Percentiles rank a stretch among this genome's conserved stretches.
phyloP scores from a whole-genome alignment of 345 rosid genomes.

The Mallotus nudiflorus region DNA sequence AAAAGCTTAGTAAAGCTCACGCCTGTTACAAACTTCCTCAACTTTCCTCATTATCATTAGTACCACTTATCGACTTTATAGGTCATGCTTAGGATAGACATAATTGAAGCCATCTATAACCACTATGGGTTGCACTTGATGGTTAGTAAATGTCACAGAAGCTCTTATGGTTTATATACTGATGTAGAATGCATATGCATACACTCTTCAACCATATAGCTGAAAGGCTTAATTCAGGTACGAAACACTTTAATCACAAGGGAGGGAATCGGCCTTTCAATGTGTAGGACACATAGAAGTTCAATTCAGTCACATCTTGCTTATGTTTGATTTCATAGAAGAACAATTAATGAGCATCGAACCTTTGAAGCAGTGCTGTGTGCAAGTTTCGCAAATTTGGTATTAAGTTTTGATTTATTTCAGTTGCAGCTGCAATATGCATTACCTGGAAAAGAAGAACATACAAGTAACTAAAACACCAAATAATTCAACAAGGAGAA shows the following conservation, averaged over 20 bases:
- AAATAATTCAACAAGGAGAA: constrained; percentile 5
- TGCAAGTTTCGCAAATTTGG: constrained; percentile 75
- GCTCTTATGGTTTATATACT: neutral
- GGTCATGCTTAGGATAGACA: no score
- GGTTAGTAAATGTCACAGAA: neutral
- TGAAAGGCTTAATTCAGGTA: neutral
- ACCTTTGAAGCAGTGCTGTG: constrained; percentile 79
- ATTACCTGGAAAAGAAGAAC: constrained; percentile 57
- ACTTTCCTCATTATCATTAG: no score
- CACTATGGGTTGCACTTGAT: no score
- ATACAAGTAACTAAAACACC: neutral
- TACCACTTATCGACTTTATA: no score
- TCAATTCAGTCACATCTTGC: neutral
- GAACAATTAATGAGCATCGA: constrained; percentile 16
- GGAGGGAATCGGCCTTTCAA: constrained; percentile 5
- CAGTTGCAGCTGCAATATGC: constrained; percentile 96
- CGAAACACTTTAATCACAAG: neutral
- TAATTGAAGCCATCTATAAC: no score
- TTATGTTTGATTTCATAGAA: constrained; percentile 5
- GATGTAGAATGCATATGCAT: neutral
- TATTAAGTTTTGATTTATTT: constrained; percentile 78
- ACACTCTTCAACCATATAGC: neutral
- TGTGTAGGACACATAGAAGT: neutral
- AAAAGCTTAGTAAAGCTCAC: no score
- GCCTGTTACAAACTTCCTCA: no score